phyloP scores from a whole-genome alignment of 2,329 filamentous ascomycete genomes.

The Penicillium sp. region DNA sequence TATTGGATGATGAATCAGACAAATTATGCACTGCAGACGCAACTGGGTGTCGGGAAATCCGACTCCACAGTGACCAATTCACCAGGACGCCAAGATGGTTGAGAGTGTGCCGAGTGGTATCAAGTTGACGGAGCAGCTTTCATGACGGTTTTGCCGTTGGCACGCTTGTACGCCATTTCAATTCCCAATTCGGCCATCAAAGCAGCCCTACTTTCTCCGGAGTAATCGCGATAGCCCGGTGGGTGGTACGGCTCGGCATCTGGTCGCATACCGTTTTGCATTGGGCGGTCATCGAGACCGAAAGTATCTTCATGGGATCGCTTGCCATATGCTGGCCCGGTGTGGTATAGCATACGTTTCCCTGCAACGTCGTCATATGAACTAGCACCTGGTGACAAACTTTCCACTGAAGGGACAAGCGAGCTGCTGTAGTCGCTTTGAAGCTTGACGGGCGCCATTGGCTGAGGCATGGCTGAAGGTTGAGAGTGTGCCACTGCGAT shows the following conservation, averaged over 20 bases:
- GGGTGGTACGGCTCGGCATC: slow-evolving; percentile 32
- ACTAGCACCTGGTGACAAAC: slow-evolving; percentile 21
- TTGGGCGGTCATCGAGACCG: slow-evolving; percentile 40
- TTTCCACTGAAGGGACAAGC: slow-evolving; percentile 25
- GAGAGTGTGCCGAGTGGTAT: slow-evolving; percentile 7
- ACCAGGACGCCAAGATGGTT: background rate
- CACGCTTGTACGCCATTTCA: slow-evolving; percentile 39
- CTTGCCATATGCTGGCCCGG: slow-evolving; percentile 31
- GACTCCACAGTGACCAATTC: too few species aligned
- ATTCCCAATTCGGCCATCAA: slow-evolving; percentile 28
- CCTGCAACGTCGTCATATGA: slow-evolving; percentile 25
- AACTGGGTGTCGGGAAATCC: too few species aligned
- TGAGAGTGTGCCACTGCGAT: slow-evolving; percentile 24
- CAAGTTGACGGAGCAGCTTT: slow-evolving; percentile 30
- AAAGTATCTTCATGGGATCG: slow-evolving; percentile 43
- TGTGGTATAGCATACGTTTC: slow-evolving; percentile 36
- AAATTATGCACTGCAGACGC: too few species aligned
- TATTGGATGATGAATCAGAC: too few species aligned
- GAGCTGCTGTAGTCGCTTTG: slow-evolving; percentile 29
- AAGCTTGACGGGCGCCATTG: slow-evolving; percentile 42
- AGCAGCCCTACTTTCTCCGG: slow-evolving; percentile 26
- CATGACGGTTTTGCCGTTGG: slow-evolving; percentile 37
- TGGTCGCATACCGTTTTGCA: slow-evolving; percentile 50
- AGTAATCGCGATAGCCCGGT: slow-evolving; percentile 26
- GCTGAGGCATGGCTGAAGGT: slow-evolving; percentile 27